phyloP scores from a whole-genome alignment of 306 rosid genomes.

The Trifolium fragiferum region DNA sequence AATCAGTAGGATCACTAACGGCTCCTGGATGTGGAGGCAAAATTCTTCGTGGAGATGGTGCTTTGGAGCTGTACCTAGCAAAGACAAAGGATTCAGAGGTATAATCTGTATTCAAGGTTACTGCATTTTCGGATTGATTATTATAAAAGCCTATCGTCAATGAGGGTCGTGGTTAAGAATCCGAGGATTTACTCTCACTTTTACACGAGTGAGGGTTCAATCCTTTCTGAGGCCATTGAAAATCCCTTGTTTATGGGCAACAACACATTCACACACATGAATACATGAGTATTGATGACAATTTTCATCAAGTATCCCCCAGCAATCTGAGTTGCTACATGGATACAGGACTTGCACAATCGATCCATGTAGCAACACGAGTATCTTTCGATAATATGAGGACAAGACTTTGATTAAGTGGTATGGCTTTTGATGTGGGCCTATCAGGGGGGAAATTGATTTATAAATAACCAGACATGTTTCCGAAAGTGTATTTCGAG shows the following conservation, averaged over 20 bases:
- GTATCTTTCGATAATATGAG: too few relatives aligned
- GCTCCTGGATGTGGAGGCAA: conserved; percentile 80
- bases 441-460: too few relatives aligned
- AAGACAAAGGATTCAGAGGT: conserved; percentile 67
- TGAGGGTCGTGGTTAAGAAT: neutral
- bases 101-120: conserved; percentile 34
- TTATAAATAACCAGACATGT: too few relatives aligned
- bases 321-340: neutral
- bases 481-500: too few relatives aligned
- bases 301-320: too few relatives aligned
- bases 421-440: too few relatives aligned
- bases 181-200: neutral
- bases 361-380: neutral
- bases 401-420: too few relatives aligned
- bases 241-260: too few relatives aligned
- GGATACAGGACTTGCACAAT: neutral
- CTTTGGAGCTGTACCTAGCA: conserved; percentile 65
- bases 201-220: neutral
- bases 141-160: neutral
- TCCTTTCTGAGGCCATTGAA: too few relatives aligned
- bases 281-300: neutral
- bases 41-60: conserved; percentile 76
- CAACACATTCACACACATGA: neutral
- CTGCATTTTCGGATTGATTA: conserved; percentile 10
- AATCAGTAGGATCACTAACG: conserved; percentile 68